Evolutionary conservation across 805 yeast species (phyloP).

Genomic region (Ogataea wickerhamii): DNA sequence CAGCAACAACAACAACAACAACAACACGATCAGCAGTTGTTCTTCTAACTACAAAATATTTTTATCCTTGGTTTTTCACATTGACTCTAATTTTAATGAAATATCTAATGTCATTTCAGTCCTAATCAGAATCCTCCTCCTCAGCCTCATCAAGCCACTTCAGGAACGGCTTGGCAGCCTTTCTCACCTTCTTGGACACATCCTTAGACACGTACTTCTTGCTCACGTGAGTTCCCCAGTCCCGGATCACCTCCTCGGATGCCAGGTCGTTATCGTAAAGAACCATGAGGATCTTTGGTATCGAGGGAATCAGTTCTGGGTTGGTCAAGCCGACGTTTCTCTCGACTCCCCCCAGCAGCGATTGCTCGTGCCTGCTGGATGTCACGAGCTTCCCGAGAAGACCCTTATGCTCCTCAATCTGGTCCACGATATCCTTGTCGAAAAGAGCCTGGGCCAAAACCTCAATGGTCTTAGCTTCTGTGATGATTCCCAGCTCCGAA

Average conservation of each 20-base stretch:
- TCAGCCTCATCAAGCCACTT: conserved; percentile 96
- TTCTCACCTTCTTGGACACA: conserved; percentile 86
- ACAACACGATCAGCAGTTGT: conserved; percentile 15
- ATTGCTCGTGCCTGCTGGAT: conserved; percentile 70
- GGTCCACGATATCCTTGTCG: conserved; percentile 67
- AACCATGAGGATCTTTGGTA: conserved; percentile 79
- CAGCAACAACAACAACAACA: conserved; percentile 4
- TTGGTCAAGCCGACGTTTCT: conserved; percentile 83
- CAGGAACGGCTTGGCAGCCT: conserved; percentile 93
- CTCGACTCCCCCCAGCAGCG: conserved; percentile 94
- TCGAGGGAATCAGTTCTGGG: conserved; percentile 58
- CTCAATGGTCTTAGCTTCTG: conserved; percentile 74
- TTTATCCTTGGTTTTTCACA: background rate
- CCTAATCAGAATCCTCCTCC: conserved; percentile 52
- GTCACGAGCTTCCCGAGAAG: conserved; percentile 74
- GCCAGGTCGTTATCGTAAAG: conserved; percentile 81
- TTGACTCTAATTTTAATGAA: conserved; percentile 1
- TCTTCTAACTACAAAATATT: conserved; percentile 6
- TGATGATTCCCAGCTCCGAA: conserved; percentile 67
- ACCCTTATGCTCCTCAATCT: conserved; percentile 76
- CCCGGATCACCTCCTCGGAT: conserved; percentile 73
- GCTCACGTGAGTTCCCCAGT: conserved; percentile 89
- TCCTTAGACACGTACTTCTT: conserved; percentile 94
- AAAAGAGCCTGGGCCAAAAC: conserved; percentile 90
- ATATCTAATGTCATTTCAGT: conserved; percentile 9